phyloP scores from a whole-genome alignment of 192 early-diverging fungal species.

The Backusella circina region DNA sequence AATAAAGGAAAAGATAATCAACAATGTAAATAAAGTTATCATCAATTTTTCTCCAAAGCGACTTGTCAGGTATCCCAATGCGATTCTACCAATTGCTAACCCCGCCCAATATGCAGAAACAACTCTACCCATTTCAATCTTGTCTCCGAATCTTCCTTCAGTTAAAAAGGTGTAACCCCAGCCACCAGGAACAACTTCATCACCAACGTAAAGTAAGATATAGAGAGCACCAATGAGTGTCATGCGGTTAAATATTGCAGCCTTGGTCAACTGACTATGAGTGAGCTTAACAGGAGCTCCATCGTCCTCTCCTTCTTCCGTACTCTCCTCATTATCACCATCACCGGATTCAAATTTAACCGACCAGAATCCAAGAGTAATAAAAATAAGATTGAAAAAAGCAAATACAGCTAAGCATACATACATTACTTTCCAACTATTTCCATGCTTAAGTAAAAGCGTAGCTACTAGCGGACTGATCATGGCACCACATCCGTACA shows the following conservation, averaged over 20 bases:
- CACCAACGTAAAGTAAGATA: slow-evolving; percentile 25
- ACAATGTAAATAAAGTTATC: slow-evolving; percentile 17
- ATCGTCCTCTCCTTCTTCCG: neutral
- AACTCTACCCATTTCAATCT: slow-evolving; percentile 14
- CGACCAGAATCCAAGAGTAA: slow-evolving; percentile 10
- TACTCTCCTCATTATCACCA: neutral
- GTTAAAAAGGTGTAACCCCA: slow-evolving; percentile 29
- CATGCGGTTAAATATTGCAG: slow-evolving; percentile 17
- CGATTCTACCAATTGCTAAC: slow-evolving; percentile 16
- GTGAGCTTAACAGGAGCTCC: neutral
- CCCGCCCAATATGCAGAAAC: slow-evolving; percentile 31
- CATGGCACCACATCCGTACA: slow-evolving; percentile 29
- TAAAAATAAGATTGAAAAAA: slow-evolving; percentile 15
- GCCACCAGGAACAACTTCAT: slow-evolving; percentile 23
- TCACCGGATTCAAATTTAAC: neutral
- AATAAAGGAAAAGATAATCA: neutral
- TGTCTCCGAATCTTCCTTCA: slow-evolving; percentile 17
- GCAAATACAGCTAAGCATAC: slow-evolving; percentile 15
- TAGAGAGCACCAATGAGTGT: slow-evolving; percentile 21
- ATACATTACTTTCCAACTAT: slow-evolving; percentile 21
- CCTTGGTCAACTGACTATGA: neutral
- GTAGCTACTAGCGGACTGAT: slow-evolving; percentile 28
- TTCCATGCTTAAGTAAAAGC: slow-evolving; percentile 1
- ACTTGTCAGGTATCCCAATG: slow-evolving; percentile 23
- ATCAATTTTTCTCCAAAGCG: slow-evolving; percentile 26